These are phyloP conservation scores for Ambrosiella cleistominuta DNA, from an alignment of 2,329 filamentous ascomycete species.

Conservation along the genomic window DNA sequence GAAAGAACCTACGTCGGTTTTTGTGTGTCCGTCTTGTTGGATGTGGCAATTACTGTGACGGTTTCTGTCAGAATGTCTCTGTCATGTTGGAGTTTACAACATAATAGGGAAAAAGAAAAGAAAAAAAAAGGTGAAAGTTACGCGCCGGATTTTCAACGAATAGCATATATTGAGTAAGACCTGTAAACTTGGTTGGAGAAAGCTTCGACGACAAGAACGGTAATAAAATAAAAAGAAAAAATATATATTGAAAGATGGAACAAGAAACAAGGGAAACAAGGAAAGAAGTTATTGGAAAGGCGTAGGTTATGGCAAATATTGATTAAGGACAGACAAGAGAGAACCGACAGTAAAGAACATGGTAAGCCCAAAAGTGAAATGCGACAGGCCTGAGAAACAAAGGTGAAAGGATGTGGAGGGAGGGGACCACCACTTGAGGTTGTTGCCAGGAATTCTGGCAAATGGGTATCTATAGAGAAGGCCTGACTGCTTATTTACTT, in stretches of 20 bases:
- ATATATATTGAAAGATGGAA: too few relatives aligned
- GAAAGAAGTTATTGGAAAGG: too few relatives aligned
- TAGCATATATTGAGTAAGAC: neutral
- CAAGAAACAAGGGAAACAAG: too few relatives aligned
- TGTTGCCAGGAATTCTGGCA: too few relatives aligned
- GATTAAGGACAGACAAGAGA: neutral
- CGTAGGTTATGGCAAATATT: neutral
- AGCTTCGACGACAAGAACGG: too few relatives aligned
- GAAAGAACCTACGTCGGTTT: neutral
- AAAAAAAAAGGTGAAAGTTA: constrained; percentile 2
- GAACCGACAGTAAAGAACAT: neutral
- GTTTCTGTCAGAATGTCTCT: too few relatives aligned
- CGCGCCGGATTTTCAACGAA: neutral
- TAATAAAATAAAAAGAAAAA: neutral
- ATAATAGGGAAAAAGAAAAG: constrained; percentile 1
- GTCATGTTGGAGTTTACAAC: neutral
- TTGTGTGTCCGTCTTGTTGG: neutral
- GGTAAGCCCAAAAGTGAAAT: neutral
- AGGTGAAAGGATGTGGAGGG: neutral
- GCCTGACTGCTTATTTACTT: too few relatives aligned
- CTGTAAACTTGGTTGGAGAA: neutral
- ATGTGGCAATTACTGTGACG: neutral
- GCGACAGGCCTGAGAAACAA: neutral
- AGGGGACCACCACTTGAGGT: neutral
- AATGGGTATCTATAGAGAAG: too few relatives aligned